Conservation (phyloP, 2,329 filamentous ascomycete species). For the Ceratocystis alfenasii region DNA sequence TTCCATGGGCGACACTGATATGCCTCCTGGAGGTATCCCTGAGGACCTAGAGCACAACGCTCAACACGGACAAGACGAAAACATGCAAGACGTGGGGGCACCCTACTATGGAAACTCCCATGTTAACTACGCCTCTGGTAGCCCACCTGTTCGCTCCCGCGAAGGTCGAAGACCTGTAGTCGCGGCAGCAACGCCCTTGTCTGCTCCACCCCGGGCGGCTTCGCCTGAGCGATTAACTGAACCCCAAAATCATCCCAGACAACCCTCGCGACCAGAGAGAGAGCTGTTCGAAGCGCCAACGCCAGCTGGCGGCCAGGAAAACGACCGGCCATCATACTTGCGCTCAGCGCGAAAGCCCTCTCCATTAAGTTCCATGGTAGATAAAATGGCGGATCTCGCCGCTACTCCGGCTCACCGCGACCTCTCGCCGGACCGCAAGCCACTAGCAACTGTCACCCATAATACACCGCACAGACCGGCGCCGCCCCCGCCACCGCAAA, state of each 20-base stretch:
- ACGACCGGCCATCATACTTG: conserved; percentile 61
- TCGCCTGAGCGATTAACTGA: conserved; percentile 30
- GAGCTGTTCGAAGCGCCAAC: neutral
- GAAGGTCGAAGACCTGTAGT: conserved; percentile 26
- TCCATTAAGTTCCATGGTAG: conserved; percentile 14
- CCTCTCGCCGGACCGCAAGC: conserved; percentile 45
- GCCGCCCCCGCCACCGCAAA: conserved; percentile 79
- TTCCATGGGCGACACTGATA: conserved; percentile 33
- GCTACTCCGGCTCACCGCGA: conserved; percentile 14
- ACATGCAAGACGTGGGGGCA: conserved; percentile 31
- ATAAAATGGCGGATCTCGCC: conserved; percentile 13
- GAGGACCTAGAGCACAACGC: conserved; percentile 35
- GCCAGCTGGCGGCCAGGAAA: conserved; percentile 68
- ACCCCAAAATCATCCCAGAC: conserved; percentile 17
- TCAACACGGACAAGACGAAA: conserved; percentile 27
- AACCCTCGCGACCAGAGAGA: conserved; percentile 21
- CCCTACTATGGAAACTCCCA: conserved; percentile 33
- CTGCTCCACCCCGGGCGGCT: conserved; percentile 47
- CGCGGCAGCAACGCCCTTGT: conserved; percentile 33
- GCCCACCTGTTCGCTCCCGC: conserved; percentile 40
- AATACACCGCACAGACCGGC: conserved; percentile 69
- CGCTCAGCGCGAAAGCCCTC: conserved; percentile 27
- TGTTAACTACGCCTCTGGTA: conserved; percentile 45
- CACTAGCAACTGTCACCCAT: conserved; percentile 41
- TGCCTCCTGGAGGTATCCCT: conserved; percentile 25